Conservation (phyloP, 129 eudicot species). For the Scalesia atractyloides region DNA sequence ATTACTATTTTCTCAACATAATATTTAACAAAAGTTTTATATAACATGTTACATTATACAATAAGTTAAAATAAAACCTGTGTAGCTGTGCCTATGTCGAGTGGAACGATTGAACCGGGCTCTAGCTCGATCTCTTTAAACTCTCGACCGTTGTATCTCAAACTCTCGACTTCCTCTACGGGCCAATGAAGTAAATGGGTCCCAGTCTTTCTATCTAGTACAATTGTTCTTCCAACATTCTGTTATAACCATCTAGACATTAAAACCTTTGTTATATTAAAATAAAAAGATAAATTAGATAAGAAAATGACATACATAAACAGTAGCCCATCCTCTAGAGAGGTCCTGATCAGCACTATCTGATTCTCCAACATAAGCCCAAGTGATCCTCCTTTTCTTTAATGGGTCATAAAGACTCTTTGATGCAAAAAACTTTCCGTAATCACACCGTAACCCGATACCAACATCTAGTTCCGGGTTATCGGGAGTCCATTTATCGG, state of each 20-base stretch:
- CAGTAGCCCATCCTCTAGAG: slow-evolving; percentile 78
- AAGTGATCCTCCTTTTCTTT: slow-evolving; percentile 63
- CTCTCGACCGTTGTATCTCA: slow-evolving; percentile 46
- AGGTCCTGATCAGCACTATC: slow-evolving; percentile 58
- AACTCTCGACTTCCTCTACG: slow-evolving; percentile 68
- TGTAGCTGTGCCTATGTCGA: slow-evolving; percentile 52
- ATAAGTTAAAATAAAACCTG: slow-evolving; percentile 46
- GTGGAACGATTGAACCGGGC: slow-evolving; percentile 73
- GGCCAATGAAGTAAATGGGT: slow-evolving; percentile 93
- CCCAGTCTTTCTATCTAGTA: slow-evolving; percentile 68
- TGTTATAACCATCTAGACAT: slow-evolving; percentile 7
- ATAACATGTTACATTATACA: not conserved
- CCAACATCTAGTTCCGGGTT: slow-evolving; percentile 81
- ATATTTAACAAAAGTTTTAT: not conserved
- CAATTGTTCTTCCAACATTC: slow-evolving; percentile 76
- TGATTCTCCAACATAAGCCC: slow-evolving; percentile 87
- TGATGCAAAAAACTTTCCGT: slow-evolving; percentile 82
- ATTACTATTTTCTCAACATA: not conserved
- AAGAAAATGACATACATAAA: slow-evolving; percentile 50
- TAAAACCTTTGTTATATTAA: not conserved
- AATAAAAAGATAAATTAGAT: not conserved
- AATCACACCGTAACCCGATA: slow-evolving; percentile 75
- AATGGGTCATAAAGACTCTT: slow-evolving; percentile 75
- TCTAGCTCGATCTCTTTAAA: slow-evolving; percentile 45
- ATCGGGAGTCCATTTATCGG: slow-evolving; percentile 83